phyloP scores from a whole-genome alignment of 2,329 filamentous ascomycete genomes.

The Alternaria arborescens region DNA sequence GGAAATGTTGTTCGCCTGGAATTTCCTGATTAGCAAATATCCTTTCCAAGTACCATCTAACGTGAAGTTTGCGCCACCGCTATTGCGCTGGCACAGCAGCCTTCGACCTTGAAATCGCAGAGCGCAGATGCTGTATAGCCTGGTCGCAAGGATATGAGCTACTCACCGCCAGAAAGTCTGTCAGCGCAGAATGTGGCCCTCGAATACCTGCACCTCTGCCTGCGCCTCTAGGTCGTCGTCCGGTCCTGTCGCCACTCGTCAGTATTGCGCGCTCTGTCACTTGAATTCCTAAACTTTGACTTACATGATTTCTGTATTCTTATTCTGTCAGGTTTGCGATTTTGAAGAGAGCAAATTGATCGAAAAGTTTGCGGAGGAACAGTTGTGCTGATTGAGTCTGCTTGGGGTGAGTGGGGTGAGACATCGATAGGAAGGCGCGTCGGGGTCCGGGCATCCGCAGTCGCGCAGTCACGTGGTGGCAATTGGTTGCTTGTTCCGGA shows the following conservation, averaged over 20 bases:
- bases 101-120: background rate
- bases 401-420: slow-evolving; percentile 17
- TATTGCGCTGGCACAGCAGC: background rate
- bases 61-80: background rate
- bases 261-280: slow-evolving; percentile 15
- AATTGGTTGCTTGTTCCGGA: slow-evolving; percentile 23
- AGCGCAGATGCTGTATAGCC: background rate
- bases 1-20: slow-evolving; percentile 75
- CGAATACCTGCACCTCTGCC: slow-evolving; percentile 59
- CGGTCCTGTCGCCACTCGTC: slow-evolving; percentile 40
- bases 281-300: background rate
- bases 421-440: slow-evolving; percentile 26
- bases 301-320: slow-evolving; percentile 23
- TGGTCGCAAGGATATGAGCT: background rate
- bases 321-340: background rate
- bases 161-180: slow-evolving; percentile 71
- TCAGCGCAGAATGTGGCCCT: slow-evolving; percentile 71
- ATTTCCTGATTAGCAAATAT: background rate
- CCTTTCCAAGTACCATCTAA: background rate
- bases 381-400: slow-evolving; percentile 1
- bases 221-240: slow-evolving; percentile 50
- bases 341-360: background rate
- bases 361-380: background rate
- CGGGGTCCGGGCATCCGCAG: background rate
- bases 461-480: slow-evolving; percentile 47